Percentiles rank a stretch among this genome's conserved stretches.
Conservation (phyloP, 2,329 filamentous ascomycete genomes). For the Paecilomyces sp. region DNA sequence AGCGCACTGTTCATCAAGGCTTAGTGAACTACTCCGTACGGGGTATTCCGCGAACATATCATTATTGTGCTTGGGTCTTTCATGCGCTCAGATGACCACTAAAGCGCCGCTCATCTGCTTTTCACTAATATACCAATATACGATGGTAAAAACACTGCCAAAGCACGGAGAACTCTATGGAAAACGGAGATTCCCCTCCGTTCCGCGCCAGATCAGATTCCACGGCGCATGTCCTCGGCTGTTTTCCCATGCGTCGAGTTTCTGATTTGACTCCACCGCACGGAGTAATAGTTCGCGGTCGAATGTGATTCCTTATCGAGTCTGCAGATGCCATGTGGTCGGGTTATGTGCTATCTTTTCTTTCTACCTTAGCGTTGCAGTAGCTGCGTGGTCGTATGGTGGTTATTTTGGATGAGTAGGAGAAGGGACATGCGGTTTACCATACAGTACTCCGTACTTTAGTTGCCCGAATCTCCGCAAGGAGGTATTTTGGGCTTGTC, state of each 20-base stretch:
- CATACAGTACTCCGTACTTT: too few species aligned
- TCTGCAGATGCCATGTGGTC: background rate
- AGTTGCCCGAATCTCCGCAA: background rate
- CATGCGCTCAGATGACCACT: background rate
- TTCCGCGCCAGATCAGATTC: background rate
- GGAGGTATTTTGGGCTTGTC: background rate
- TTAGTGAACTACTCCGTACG: background rate
- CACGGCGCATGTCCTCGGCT: background rate
- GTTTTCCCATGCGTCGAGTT: background rate
- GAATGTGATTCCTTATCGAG: background rate
- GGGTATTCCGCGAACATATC: background rate
- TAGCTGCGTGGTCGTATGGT: background rate
- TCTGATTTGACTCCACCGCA: background rate
- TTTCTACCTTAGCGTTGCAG: background rate
- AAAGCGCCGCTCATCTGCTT: background rate
- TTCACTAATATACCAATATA: background rate
- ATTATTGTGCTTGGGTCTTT: background rate
- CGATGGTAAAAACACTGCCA: background rate
- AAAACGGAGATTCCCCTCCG: background rate
- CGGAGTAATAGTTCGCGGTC: background rate
- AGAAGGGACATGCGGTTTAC: background rate
- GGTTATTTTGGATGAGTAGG: background rate
- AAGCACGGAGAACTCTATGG: background rate
- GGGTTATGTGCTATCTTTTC: background rate
- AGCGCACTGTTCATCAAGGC: background rate